These are phyloP conservation scores for Acer campestre DNA, from an alignment of 345 rosid genomes.

Conservation along the genomic window DNA sequence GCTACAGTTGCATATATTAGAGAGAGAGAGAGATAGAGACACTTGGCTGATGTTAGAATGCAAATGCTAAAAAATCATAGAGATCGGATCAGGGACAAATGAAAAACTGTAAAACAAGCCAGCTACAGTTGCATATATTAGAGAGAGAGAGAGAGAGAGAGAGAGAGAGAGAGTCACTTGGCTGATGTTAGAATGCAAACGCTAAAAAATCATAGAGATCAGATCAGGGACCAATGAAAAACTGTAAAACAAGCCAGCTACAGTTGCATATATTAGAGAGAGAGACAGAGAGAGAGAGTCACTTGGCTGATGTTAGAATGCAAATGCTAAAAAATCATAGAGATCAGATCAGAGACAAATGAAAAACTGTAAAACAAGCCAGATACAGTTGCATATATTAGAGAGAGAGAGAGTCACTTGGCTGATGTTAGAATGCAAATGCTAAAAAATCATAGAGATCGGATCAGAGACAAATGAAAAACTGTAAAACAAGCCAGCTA, in stretches of 20 bases:
- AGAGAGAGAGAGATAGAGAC: too few relatives aligned
- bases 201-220: neutral
- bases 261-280: neutral
- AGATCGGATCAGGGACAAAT: neutral
- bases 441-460: neutral
- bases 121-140: neutral
- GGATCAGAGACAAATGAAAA: neutral
- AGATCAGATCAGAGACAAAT: neutral
- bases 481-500: neutral
- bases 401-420: neutral
- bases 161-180: neutral
- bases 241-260: neutral
- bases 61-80: neutral
- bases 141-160: too few relatives aligned
- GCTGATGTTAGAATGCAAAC: neutral
- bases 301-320: neutral
- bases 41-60: neutral
- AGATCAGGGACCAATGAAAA: neutral
- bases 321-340: neutral
- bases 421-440: neutral
- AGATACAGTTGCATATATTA: neutral
- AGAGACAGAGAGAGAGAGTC: too few relatives aligned
- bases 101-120: neutral
- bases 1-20: neutral
- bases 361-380: neutral